Base-by-base conservation (phyloP, 805 yeast genomes). In the Myxozyma nipponensis region DNA sequence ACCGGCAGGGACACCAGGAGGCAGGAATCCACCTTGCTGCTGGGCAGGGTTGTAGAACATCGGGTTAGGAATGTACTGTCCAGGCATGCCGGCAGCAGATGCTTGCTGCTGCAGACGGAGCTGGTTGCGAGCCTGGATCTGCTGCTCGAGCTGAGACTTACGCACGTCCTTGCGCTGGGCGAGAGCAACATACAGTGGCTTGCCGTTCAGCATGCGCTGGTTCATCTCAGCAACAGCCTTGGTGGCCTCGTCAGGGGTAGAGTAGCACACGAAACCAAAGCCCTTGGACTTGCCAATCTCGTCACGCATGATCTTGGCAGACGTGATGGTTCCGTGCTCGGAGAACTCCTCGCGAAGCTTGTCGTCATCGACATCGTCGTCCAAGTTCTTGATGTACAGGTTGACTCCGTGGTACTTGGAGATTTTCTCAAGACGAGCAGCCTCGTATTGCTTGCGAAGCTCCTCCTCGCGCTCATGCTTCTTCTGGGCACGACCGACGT, bases 121-220 rank as follows among this genome's bases (percentile, higher is more conserved):
- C 76, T 91, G 97, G 82, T 87, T 88, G 78, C 96, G 87, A 62
- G 96, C 97, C 73, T 86, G 95, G 69, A 89, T 86, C 76, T 93
- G 98, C 77, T 93, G 98, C 72, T 88, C 91, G 71, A 93, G 79
- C 78, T 93, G 98, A 65, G 87, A 81, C 71, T 95, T 85, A 81
- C 98, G 89, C 52, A 88, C 95, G 64, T 91, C 98, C 77, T 88
- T 91, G 74, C 96, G 86, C 81, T 93, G 98, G 64, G 98, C 98
- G 68, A 93, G 82, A 56, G 97, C 96, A 74, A 93, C 98, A 72
- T 91, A 93, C 69, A 93, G 79, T 66, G 98, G 98, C 81, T 93
- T 93, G 70, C 90, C 88, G 63, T 82, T 83, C 64, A 93, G 81
- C 84, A 91, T 85, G 71, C 89, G 86, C 76, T 89, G 96, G 82